A percentile compares a stretch with the other conserved stretches of the same genome.
Evolutionary conservation across 176 grass and related monocot species (phyloP).

Genomic region (Eragrostis nindensis): DNA sequence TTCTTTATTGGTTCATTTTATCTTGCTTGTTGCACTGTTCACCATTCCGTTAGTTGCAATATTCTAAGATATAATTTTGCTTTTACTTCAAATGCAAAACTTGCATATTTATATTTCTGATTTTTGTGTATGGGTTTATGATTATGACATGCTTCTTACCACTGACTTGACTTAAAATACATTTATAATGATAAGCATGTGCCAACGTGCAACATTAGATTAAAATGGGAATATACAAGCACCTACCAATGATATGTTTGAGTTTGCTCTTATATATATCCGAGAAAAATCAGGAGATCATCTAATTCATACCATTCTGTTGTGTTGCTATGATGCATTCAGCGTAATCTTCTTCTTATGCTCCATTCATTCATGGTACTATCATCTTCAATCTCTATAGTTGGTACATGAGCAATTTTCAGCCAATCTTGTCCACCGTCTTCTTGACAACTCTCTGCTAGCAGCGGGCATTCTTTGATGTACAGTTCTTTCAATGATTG

Average conservation of each 20-base stretch:
- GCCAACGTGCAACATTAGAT: not conserved
- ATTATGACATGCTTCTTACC: not conserved
- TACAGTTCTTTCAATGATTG: constrained; percentile 52
- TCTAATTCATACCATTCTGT: constrained; percentile 21
- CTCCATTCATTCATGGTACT: not conserved
- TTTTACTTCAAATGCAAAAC: constrained; percentile 10
- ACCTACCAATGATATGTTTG: not conserved
- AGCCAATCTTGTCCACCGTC: constrained; percentile 41
- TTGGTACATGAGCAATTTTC: constrained; percentile 66
- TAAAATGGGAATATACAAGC: not conserved
- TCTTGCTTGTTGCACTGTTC: constrained; percentile 11
- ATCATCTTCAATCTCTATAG: constrained; percentile 40
- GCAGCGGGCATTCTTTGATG: constrained; percentile 58
- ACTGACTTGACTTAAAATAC: not conserved
- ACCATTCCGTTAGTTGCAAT: not conserved
- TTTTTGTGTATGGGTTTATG: constrained; percentile 12
- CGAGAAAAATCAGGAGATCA: not conserved
- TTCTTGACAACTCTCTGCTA: constrained; percentile 49
- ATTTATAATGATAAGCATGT: not conserved
- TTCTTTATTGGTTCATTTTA: constrained; percentile 5
- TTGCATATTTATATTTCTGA: not conserved
- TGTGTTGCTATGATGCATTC: not conserved
- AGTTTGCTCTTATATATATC: not conserved
- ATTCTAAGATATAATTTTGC: not conserved
- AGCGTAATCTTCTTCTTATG: constrained; percentile 33